phyloP scores from a whole-genome alignment of 2,329 filamentous ascomycete species.

The Xylaria sp. region DNA sequence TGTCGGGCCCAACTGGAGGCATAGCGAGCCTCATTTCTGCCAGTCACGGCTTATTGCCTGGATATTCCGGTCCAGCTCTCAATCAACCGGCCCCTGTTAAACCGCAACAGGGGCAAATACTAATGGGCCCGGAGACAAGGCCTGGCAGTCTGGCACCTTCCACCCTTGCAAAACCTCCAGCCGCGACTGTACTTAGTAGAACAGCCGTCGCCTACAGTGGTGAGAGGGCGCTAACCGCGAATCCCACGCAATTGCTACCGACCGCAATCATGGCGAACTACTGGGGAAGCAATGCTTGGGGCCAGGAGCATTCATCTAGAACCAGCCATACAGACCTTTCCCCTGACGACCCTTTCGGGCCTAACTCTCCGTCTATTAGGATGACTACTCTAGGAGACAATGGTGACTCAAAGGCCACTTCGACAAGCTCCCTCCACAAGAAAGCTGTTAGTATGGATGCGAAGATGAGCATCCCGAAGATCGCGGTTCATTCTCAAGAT shows the following conservation, averaged over 20 bases:
- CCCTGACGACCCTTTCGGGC: slow-evolving; percentile 53
- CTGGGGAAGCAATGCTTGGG: slow-evolving; percentile 90
- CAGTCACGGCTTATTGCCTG: slow-evolving; percentile 81
- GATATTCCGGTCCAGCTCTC: slow-evolving; percentile 54
- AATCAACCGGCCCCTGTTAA: slow-evolving; percentile 47
- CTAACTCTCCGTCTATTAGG: slow-evolving; percentile 51
- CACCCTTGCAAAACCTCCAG: slow-evolving; percentile 84
- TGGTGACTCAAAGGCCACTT: slow-evolving; percentile 44
- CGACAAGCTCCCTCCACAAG: slow-evolving; percentile 51
- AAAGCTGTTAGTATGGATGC: slow-evolving; percentile 59
- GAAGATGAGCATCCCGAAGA: slow-evolving; percentile 45
- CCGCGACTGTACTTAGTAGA: slow-evolving; percentile 86
- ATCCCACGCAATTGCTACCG: slow-evolving; percentile 78
- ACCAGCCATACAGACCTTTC: slow-evolving; percentile 39
- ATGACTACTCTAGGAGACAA: slow-evolving; percentile 46
- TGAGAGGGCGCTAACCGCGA: slow-evolving; percentile 75
- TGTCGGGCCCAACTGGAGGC: slow-evolving; percentile 64
- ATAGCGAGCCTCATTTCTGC: slow-evolving; percentile 88
- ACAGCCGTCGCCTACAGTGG: slow-evolving; percentile 83
- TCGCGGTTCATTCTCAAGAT: slow-evolving; percentile 45
- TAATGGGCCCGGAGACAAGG: slow-evolving; percentile 58
- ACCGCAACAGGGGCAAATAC: slow-evolving; percentile 51
- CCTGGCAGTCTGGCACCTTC: slow-evolving; percentile 79
- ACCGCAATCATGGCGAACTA: slow-evolving; percentile 91
- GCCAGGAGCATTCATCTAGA: slow-evolving; percentile 45